phyloP scores from a whole-genome alignment of 805 yeast genomes.

The Kregervanrija fluxuum region DNA sequence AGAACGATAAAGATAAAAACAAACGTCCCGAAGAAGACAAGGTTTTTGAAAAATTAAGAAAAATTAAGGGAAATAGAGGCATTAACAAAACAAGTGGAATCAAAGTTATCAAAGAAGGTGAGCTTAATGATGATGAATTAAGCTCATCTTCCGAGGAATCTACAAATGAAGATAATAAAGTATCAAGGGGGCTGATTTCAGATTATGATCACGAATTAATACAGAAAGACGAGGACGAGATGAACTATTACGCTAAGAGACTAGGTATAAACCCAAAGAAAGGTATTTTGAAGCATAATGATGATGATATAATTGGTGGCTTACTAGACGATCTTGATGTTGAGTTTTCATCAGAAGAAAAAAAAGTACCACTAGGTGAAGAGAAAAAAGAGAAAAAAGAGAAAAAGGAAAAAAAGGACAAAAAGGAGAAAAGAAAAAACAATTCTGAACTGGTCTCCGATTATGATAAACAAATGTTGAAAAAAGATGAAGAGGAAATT shows the following conservation, averaged over 20 bases:
- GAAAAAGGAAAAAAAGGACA: constrained; percentile 5
- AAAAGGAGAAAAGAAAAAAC: neutral
- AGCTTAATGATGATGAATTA: constrained; percentile 17
- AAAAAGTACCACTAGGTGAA: neutral
- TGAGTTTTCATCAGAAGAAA: constrained; percentile 15
- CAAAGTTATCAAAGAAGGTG: constrained; percentile 26
- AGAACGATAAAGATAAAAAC: constrained; percentile 5
- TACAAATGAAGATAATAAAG: constrained; percentile 9
- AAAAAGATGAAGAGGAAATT: constrained; percentile 71
- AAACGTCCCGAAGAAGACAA: constrained; percentile 20
- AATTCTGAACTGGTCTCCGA: constrained; percentile 25
- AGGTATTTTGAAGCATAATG: constrained; percentile 44
- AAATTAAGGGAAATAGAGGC: constrained; percentile 21
- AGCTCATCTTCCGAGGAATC: constrained; percentile 9
- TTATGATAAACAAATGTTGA: constrained; percentile 40
- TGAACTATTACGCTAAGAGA: constrained; percentile 75
- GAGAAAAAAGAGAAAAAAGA: constrained; percentile 1
- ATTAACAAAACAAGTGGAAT: constrained; percentile 18
- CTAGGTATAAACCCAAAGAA: constrained; percentile 58
- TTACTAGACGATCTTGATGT: constrained; percentile 67
- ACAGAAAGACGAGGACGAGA: constrained; percentile 60
- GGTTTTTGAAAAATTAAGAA: constrained; percentile 18
- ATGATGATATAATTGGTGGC: constrained; percentile 75
- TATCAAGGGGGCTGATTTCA: constrained; percentile 9
- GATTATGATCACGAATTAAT: constrained; percentile 10